Conservation (phyloP, 2,329 filamentous ascomycete genomes). For the Pestalotiopsis sp. region DNA sequence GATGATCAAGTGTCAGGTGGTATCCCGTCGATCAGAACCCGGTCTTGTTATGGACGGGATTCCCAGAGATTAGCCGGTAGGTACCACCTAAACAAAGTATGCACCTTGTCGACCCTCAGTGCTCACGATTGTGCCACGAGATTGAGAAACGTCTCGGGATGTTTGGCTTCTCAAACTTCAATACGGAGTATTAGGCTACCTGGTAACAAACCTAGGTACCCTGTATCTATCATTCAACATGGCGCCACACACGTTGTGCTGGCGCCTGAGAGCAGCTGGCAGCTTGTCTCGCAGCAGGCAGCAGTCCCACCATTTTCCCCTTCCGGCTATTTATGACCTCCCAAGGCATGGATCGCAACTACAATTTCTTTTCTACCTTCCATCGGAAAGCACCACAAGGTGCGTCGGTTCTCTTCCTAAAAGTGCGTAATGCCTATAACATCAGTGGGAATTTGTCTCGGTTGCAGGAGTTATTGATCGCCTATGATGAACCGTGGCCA, state of each 20-base stretch:
- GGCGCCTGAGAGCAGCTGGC: not conserved
- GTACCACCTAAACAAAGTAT: not conserved
- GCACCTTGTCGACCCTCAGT: too few relatives aligned
- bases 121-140: too few relatives aligned
- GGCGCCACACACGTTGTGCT: too few relatives aligned
- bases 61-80: too few relatives aligned
- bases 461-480: not conserved
- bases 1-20: not conserved
- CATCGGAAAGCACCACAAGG: not conserved
- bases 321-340: not conserved
- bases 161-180: too few relatives aligned
- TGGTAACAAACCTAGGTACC: too few relatives aligned
- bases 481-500: not conserved
- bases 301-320: not conserved
- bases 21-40: not conserved
- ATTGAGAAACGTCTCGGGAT: too few relatives aligned
- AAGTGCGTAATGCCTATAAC: not conserved
- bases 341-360: not conserved
- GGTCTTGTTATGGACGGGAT: not conserved
- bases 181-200: too few relatives aligned
- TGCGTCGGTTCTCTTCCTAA: not conserved
- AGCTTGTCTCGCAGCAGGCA: not conserved
- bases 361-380: not conserved
- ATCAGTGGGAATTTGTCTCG: not conserved
- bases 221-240: not conserved